Base-by-base conservation (phyloP, 495 filamentous ascomycete genomes). In the Podospora pseudocomata region DNA sequence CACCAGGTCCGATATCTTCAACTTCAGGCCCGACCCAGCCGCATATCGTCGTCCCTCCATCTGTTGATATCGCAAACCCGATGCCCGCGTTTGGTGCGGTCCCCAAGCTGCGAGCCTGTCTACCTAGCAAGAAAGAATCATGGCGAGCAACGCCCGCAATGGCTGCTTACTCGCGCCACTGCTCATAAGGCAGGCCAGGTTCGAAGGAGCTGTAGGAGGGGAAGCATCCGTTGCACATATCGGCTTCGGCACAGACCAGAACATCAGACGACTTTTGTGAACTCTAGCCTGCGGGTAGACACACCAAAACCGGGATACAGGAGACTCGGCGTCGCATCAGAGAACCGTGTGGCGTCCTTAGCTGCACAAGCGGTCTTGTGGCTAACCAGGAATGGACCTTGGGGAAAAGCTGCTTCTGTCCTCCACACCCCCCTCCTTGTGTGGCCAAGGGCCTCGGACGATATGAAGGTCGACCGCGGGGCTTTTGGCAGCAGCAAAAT, bases 311-410 rank as follows among this genome's bases (percentile, higher is more conserved):
- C 60, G 34, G 64, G 64, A 44, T 58, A 60, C 64, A 20, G 44
- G 34, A 62, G 27, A 54, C 64, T 66, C 59, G 64, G 64, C 59
- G 68, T 60, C 5, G 30, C 60, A 44, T 63, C 65, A 13, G 34
- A 28, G 9, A 27, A 59, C 26, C 26, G 16, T 18, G 64, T 70
- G 68, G 68, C 68, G 68, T 66, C 32, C 7, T 60, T 66, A 67
- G 68, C 64, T 60, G 68, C 64, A 65, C 23, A 59, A 49, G 26
- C 32, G 54, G 55, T 54, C 65, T 58, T 66, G 19, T 58, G 56
- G 39, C 13, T 58, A 28, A 61, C 59, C 59, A 61, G 23, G 59
- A 61, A 61, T 16, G 59, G 23, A 16, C 26, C 30, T 26, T 13
- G 1, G 5, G 30, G 13, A 6, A 49, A 6, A 16, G 13, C 15